Percentiles rank a stretch among this genome's conserved stretches.
These are phyloP conservation scores for Cenchrus purpureus DNA, from an alignment of 176 grass and related monocot species.

Conservation along the genomic window DNA sequence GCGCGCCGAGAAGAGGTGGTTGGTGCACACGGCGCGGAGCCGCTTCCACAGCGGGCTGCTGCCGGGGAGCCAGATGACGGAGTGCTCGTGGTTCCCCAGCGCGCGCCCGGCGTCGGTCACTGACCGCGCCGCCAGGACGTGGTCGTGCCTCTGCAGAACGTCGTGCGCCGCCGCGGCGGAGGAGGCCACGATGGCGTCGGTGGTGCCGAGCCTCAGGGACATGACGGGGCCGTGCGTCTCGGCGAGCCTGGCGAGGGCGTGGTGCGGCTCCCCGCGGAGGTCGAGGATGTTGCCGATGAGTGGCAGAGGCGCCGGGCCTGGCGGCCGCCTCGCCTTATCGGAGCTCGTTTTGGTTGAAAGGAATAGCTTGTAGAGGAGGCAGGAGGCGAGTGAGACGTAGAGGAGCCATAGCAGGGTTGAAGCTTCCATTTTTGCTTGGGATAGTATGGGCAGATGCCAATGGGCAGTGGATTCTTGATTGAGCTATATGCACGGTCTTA, in stretches of 20 bases:
- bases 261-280: slow-evolving; percentile 50
- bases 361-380: slow-evolving; percentile 48
- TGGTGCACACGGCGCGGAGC: slow-evolving; percentile 55
- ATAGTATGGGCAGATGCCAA: not conserved
- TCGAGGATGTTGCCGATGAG: slow-evolving; percentile 60
- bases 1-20: slow-evolving; percentile 55
- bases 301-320: slow-evolving; percentile 39
- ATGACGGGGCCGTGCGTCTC: slow-evolving; percentile 56
- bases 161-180: slow-evolving; percentile 54
- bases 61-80: slow-evolving; percentile 50
- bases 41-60: slow-evolving; percentile 56
- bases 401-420: slow-evolving; percentile 38
- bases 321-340: slow-evolving; percentile 32
- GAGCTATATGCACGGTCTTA: slow-evolving; percentile 6
- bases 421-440: slow-evolving; percentile 39
- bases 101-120: slow-evolving; percentile 47
- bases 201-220: slow-evolving; percentile 54
- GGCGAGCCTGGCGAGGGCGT: slow-evolving; percentile 53
- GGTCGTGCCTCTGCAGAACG: slow-evolving; percentile 56
- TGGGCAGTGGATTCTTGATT: not conserved
- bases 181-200: slow-evolving; percentile 49
- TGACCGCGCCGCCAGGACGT: slow-evolving; percentile 44
- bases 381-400: slow-evolving; percentile 39
- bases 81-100: slow-evolving; percentile 49
- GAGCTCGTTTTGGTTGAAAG: not conserved